Base-by-base conservation (phyloP, 2,329 filamentous ascomycete genomes). In the Aspergillus ochraceus region DNA sequence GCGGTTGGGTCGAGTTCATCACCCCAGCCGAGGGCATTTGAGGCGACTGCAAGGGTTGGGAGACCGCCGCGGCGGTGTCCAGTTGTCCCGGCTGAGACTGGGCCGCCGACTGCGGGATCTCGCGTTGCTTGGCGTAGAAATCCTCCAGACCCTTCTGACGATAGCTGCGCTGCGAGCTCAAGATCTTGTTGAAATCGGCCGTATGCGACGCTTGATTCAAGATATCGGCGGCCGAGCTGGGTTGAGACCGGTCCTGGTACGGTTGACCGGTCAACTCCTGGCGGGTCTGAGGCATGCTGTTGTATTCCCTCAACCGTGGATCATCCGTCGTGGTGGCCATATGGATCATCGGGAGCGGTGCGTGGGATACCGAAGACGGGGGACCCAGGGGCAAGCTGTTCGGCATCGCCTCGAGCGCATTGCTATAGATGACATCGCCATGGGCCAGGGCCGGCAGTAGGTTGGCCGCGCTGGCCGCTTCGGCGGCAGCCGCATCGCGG, bases 391-490 rank as follows among this genome's bases (percentile, higher is more conserved):
- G 88, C 69, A 92, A 81, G 64, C 89, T 85, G 69, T 87, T 88
- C 61, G 87, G 84, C 65, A 88, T 83, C 65, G 86, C 84, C 62
- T 88, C 86, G 70, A 90, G 88, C 56, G 85, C 86, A 75, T 90
- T 92, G 79, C 87, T 91, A 78, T 97, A 97, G 58, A 96, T 90
- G 70, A 97, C 92, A 77, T 96, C 91, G 56, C 90, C 88, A 71
- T 95, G 91, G 30, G 89, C 86, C 56, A 89, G 83, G 55, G 87
- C 84, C 55, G 90, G 80, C 19, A 83, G 71, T 55, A 81, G 62
- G 61, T 84, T 84, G 52, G 85, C 86, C 67, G 85, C 86, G 67
- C 76, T 81, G 32, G 84, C 83, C 69, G 87, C 79, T 54, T 90
- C 89, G 55, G 89, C 88, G 12, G 90, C 87, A 19, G 88, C 89